phyloP scores from a whole-genome alignment of 2,329 filamentous ascomycete genomes.

The Stenocarpella maydis region DNA sequence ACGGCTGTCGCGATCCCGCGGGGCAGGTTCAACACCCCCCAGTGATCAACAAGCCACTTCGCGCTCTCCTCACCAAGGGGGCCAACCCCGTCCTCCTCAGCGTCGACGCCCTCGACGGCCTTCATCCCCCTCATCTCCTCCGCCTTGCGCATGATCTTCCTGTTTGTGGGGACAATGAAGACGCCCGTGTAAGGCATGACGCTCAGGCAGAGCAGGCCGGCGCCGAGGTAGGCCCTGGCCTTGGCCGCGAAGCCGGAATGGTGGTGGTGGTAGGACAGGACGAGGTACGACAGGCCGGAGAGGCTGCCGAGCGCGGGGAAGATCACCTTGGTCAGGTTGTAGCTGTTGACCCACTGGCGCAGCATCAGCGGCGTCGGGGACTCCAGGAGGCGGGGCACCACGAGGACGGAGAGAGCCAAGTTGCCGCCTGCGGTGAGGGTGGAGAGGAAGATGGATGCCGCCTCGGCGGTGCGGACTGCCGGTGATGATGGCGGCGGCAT shows the following conservation, averaged over 20 bases:
- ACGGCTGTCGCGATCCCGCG: constrained; percentile 39
- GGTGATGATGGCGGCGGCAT: constrained; percentile 10
- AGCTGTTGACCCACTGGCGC: constrained; percentile 60
- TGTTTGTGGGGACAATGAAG: constrained; percentile 57
- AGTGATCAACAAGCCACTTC: constrained; percentile 62
- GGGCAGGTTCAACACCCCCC: constrained; percentile 60
- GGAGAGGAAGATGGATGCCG: constrained; percentile 59
- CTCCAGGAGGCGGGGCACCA: constrained; percentile 62
- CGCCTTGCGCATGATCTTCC: constrained; percentile 54
- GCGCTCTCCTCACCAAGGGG: constrained; percentile 51
- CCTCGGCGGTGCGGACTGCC: constrained; percentile 55
- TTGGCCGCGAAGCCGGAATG: constrained; percentile 36
- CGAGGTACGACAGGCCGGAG: constrained; percentile 52
- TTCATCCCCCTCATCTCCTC: constrained; percentile 48
- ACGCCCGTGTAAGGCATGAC: constrained; percentile 61
- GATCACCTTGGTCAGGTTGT: constrained; percentile 48
- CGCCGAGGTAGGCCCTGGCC: constrained; percentile 54
- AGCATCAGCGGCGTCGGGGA: constrained; percentile 63
- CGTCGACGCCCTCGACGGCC: constrained; percentile 47
- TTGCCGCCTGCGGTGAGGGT: constrained; percentile 52
- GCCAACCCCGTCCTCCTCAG: constrained; percentile 47
- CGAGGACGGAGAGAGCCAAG: constrained; percentile 51
- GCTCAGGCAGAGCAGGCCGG: constrained; percentile 53
- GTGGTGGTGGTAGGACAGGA: constrained; percentile 51
- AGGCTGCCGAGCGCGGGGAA: constrained; percentile 51